phyloP scores from a whole-genome alignment of 2,329 filamentous ascomycete species.

The Dothideomycetidae sp. region DNA sequence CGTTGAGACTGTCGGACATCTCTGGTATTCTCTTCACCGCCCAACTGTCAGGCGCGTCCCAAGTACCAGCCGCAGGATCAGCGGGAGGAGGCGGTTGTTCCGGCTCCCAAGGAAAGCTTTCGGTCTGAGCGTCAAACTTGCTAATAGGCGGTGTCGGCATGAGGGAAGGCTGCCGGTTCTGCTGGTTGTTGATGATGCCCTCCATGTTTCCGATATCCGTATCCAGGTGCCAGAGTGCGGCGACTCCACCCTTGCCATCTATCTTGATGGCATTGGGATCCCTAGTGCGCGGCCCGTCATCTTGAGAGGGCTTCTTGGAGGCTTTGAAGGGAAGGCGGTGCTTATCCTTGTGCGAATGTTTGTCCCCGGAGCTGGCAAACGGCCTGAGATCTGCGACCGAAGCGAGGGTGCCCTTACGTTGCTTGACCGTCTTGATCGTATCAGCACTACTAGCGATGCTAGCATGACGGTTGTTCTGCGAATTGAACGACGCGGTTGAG shows the following conservation, averaged over 20 bases:
- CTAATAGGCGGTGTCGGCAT: slow-evolving; percentile 52
- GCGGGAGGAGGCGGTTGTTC: slow-evolving; percentile 12
- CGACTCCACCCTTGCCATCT: slow-evolving; percentile 18
- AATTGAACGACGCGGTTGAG: slow-evolving; percentile 22
- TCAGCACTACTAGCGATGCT: slow-evolving; percentile 7
- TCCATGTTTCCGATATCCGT: slow-evolving; percentile 84
- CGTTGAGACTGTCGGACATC: slow-evolving; percentile 34
- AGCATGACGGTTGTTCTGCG: slow-evolving; percentile 7
- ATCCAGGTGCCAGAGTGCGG: slow-evolving; percentile 60
- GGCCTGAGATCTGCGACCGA: slow-evolving; percentile 10
- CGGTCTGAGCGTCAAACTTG: slow-evolving; percentile 26
- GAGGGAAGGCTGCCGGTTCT: slow-evolving; percentile 32
- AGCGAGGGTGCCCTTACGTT: slow-evolving; percentile 10
- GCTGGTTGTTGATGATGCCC: slow-evolving; percentile 57
- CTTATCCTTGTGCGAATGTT: slow-evolving; percentile 16
- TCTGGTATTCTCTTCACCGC: slow-evolving; percentile 63
- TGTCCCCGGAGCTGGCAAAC: slow-evolving; percentile 4
- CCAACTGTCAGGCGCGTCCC: slow-evolving; percentile 96
- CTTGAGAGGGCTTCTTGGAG: slow-evolving; percentile 26
- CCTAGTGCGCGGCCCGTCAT: slow-evolving; percentile 28
- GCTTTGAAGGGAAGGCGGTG: slow-evolving; percentile 40
- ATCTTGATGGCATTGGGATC: slow-evolving; percentile 30
- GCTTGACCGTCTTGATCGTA: slow-evolving; percentile 14
- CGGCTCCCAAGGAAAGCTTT: slow-evolving; percentile 26
- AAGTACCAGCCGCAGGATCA: slow-evolving; percentile 38